Evolutionary conservation across 2,329 filamentous ascomycete species (phyloP), one percentile per base, ranked within the genome.

Genomic region (Podosphaera xanthii): DNA sequence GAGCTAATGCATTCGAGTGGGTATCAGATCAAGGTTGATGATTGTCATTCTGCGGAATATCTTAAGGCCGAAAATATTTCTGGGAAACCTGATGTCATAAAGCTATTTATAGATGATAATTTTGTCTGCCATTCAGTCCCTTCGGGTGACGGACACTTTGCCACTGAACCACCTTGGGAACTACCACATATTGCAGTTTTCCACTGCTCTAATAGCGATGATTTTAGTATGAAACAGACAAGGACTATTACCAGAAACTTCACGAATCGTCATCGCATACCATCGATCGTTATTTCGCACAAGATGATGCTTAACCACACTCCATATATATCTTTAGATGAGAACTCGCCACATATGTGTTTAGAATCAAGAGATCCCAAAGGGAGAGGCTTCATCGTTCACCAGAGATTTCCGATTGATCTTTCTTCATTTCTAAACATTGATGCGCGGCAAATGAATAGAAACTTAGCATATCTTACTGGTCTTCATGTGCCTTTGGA

Each of bases 361-460:
- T 66, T 78, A 31, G 75, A 77, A 64, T 68, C 67, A 33, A 64
- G 70, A 60, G 72, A 73, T 53, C 60, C 69, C 1, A 68, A 69
- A 50, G 65, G 65, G 30, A 65, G 69, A 60, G 67, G 67, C 31
- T 69, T 64, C 35, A 67, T 69, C 22, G 66, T 71, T 31, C 69
- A 73, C 58, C 69, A 71, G 59, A 70, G 74, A 46, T 65, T 76
- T 14, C 75, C 76, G 5, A 74, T 77, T 58, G 75, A 77, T 62
- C 66, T 76, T 22, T 65, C 66, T 2, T 75, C 74, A 9, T 78
- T 77, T 62, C 68, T 74, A 59, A 75, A 75, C 60, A 73, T 77
- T 60, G 75, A 77, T 63, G 72, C 74, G 35, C 70, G 75, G 56
- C 76, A 78, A 66, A 74, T 78, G 71, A 78, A 77, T 64, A 71